phyloP scores from a whole-genome alignment of 768 basidiomycete species.

The Lactarius indigo region DNA sequence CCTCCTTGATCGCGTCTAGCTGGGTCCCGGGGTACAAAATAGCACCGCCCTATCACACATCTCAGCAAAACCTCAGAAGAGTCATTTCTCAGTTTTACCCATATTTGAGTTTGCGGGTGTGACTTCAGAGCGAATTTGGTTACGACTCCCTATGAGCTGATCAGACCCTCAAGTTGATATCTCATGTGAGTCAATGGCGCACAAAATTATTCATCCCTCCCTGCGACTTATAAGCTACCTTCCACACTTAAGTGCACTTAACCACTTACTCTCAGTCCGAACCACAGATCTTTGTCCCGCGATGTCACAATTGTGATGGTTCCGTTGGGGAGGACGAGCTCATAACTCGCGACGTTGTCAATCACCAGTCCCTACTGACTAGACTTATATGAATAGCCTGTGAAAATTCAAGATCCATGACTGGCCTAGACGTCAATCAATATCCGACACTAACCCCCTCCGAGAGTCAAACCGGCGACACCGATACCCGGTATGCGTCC shows the following conservation, averaged over 20 bases:
- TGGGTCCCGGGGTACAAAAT: background rate
- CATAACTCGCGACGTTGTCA: slow-evolving; percentile 32
- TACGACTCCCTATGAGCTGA: slow-evolving; percentile 3
- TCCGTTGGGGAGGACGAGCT: slow-evolving; percentile 33
- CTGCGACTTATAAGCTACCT: background rate
- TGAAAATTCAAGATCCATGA: background rate
- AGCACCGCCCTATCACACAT: background rate
- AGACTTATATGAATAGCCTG: slow-evolving; percentile 34
- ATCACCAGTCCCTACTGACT: slow-evolving; percentile 35
- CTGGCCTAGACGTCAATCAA: background rate
- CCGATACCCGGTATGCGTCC: slow-evolving; percentile 29
- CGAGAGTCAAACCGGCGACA: slow-evolving; percentile 29
- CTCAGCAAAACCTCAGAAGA: background rate
- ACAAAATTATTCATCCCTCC: slow-evolving; percentile 14
- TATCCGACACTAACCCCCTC: slow-evolving; percentile 26
- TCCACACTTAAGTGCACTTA: no score
- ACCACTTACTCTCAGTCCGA: slow-evolving; percentile 2
- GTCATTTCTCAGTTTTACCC: background rate
- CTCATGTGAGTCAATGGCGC: background rate
- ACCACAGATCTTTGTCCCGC: slow-evolving; percentile 6
- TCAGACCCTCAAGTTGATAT: background rate
- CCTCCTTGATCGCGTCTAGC: background rate
- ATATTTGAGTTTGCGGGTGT: slow-evolving; percentile 6
- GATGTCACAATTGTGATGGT: slow-evolving; percentile 1
- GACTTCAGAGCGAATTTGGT: slow-evolving; percentile 5